Base-by-base conservation (phyloP, 2,329 filamentous ascomycete species). In the Helotiales sp. region DNA sequence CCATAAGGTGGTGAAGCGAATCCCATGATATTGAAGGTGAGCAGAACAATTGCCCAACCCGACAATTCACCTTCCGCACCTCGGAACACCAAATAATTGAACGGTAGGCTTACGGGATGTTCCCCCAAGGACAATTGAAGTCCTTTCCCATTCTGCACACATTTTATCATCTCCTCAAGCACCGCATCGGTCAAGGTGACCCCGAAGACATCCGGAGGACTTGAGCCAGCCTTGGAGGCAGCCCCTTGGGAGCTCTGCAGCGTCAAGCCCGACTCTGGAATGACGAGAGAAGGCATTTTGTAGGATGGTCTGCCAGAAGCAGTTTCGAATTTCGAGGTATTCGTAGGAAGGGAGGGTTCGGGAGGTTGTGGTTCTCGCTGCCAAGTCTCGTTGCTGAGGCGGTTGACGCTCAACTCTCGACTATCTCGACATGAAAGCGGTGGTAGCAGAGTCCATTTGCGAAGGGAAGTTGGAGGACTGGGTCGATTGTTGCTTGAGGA, bases 161-260 rank as follows among this genome's bases (percentile, higher is more conserved):
- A 86, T 76, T 82, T 82, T 71, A 90, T 88, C 84, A 90, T 86
- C 69, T 86, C 82, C 75, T 88, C 85, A 73, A 90, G 85, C 61
- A 87, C 81, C 75, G 80, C 81, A 75, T 88, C 84, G 72, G 80
- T 83, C 69, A 90, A 78, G n/a, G 81, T 83, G 64, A 90, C 79
- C 70, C 85, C 83, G 75, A 90, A 86, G 34, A 85, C 85, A 74
- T 88, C 86, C 32, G 81, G 79, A 8, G 84, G 85, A 43, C 85
- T 78, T 65, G 79, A 77, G 61, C 80, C 79, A 74, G 79, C 76
- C 61, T 82, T 81, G 71, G 82, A 79, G 69, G 83, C 81, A 45
- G 40, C 10, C 78, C 62, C 66, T 17, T 59, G 61, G 37, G 66
- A 69, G 67, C 43, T 65, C 75, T 85, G 85, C 77, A 89, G 80